These are phyloP conservation scores for Amesomyces nigricolor DNA, from an alignment of 2,329 filamentous ascomycete genomes.

Conservation along the genomic window DNA sequence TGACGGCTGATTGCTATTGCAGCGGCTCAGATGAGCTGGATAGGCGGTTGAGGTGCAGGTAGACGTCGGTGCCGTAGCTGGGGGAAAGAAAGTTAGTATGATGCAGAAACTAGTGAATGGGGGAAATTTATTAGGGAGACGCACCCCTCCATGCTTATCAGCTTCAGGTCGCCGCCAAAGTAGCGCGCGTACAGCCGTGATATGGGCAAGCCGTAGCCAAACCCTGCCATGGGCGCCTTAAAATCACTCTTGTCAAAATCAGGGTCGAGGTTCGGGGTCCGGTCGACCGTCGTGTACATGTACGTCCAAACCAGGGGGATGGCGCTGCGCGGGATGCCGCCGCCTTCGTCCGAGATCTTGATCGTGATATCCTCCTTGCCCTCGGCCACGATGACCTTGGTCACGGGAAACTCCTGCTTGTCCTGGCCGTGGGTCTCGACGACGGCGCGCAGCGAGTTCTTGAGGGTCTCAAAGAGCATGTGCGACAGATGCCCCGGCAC, in stretches of 20 bases:
- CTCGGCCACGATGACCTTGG: constrained; percentile 95
- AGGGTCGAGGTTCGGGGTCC: constrained; percentile 88
- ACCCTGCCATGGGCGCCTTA: constrained; percentile 98
- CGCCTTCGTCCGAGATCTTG: constrained; percentile 95
- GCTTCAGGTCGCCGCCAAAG: constrained; percentile 92
- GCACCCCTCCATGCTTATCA: constrained; percentile 99
- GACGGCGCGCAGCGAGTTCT: constrained; percentile 94
- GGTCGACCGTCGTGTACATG: constrained; percentile 98
- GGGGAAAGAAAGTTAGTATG: constrained; percentile 19
- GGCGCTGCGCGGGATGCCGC: constrained; percentile 84
- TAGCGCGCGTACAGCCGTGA: constrained; percentile 91
- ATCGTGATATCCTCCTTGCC: constrained; percentile 99
- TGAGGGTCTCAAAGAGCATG: constrained; percentile 99
- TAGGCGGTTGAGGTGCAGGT: constrained; percentile 92
- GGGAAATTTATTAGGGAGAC: constrained; percentile 30
- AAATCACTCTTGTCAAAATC: constrained; percentile 99
- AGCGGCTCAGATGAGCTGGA: constrained; percentile 94
- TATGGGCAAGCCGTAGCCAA: constrained; percentile 95
- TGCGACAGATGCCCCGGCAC: constrained; percentile 97
- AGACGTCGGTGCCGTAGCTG: constrained; percentile 97
- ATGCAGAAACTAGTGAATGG: not conserved
- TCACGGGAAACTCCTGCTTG: constrained; percentile 92
- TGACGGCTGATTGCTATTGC: constrained; percentile 90
- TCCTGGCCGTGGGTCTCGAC: constrained; percentile 93
- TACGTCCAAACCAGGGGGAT: constrained; percentile 99